A percentile compares a stretch with the other conserved stretches of the same genome.
Evolutionary conservation across 768 basidiomycete species (phyloP).

Genomic region (Pulveroboletus sp.): DNA sequence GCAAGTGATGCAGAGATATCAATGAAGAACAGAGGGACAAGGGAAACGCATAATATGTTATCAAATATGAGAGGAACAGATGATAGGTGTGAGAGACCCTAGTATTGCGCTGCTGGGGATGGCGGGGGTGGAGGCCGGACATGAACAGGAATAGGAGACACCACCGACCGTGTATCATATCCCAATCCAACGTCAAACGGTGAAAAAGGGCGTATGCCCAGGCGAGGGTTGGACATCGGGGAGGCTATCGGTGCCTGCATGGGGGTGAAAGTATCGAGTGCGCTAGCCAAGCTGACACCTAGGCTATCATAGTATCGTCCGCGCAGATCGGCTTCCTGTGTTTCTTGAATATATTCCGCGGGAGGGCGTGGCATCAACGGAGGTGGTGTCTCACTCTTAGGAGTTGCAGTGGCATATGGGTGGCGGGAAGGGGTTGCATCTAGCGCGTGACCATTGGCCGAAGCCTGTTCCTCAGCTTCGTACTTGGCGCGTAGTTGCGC

Average conservation of each 20-base stretch:
- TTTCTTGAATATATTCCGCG: slow-evolving; percentile 75
- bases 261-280: slow-evolving; percentile 33
- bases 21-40: background rate
- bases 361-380: slow-evolving; percentile 76
- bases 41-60: slow-evolving; percentile 11
- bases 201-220: slow-evolving; percentile 45
- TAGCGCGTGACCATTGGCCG: slow-evolving; percentile 21
- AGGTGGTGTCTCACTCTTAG: slow-evolving; percentile 35
- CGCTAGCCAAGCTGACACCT: slow-evolving; percentile 23
- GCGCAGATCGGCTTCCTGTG: slow-evolving; percentile 67
- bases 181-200: slow-evolving; percentile 38
- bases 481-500: slow-evolving; percentile 60
- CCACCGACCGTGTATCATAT: slow-evolving; percentile 10
- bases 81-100: background rate
- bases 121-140: slow-evolving; percentile 10
- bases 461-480: slow-evolving; percentile 46
- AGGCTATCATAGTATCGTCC: slow-evolving; percentile 36
- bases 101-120: slow-evolving; percentile 13
- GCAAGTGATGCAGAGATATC: slow-evolving; percentile 3
- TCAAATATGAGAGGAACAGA: slow-evolving; percentile 13
- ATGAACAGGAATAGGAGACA: slow-evolving; percentile 3
- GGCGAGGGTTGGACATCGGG: slow-evolving; percentile 5
- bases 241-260: slow-evolving; percentile 10
- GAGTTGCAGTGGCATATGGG: slow-evolving; percentile 13
- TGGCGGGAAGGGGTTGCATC: slow-evolving; percentile 9